Conservation (phyloP, 805 yeast genomes). For the Helenozyma baotianmanensis region DNA sequence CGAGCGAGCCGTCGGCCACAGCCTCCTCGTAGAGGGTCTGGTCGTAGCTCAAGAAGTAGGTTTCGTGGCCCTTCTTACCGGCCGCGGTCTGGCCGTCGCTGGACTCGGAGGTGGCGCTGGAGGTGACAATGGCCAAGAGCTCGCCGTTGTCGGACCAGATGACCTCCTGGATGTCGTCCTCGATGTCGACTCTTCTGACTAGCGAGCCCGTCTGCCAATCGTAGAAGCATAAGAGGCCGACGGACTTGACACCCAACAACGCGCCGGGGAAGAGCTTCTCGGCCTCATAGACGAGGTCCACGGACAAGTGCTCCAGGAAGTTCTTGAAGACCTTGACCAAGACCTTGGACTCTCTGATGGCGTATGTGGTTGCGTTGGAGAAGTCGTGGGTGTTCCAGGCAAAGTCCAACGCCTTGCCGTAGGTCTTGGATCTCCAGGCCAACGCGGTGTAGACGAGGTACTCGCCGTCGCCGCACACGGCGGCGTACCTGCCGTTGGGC, state of each 20-base stretch:
- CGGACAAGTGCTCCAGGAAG: constrained; percentile 70
- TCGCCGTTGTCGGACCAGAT: constrained; percentile 95
- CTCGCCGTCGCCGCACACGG: constrained; percentile 98
- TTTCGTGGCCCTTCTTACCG: constrained; percentile 52
- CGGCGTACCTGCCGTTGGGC: constrained; percentile 95
- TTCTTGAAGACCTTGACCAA: constrained; percentile 72
- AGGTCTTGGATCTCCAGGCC: constrained; percentile 96
- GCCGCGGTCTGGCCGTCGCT: constrained; percentile 17
- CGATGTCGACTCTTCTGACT: constrained; percentile 85
- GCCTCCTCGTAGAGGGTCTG: constrained; percentile 64
- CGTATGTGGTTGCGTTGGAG: constrained; percentile 66
- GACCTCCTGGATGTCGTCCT: constrained; percentile 67
- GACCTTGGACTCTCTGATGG: constrained; percentile 67
- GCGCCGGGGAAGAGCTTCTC: constrained; percentile 86
- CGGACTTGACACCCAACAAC: constrained; percentile 79
- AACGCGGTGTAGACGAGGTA: constrained; percentile 92
- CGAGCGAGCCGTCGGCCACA: constrained; percentile 50
- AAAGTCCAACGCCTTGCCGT: constrained; percentile 85
- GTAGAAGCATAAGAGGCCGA: constrained; percentile 79
- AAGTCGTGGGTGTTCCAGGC: constrained; percentile 85
- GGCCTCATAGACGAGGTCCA: constrained; percentile 66
- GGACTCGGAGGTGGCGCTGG: constrained; percentile 21
- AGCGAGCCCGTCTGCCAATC: constrained; percentile 89
- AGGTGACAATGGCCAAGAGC: constrained; percentile 63
- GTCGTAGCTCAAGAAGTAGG: constrained; percentile 74